phyloP scores from a whole-genome alignment of 2,329 filamentous ascomycete genomes.

The Mycosphaerella sp. region DNA sequence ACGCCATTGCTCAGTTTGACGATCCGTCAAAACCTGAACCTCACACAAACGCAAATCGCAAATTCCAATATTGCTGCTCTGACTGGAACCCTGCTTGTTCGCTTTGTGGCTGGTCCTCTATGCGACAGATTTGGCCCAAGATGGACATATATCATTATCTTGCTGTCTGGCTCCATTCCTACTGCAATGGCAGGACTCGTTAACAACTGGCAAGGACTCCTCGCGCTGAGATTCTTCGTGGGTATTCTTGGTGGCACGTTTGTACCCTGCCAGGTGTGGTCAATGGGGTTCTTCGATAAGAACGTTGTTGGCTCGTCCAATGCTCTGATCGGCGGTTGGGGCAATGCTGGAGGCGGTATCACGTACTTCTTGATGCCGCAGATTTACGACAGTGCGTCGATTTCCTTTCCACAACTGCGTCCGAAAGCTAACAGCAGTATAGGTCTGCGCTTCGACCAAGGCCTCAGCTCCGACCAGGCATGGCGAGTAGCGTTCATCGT shows the following conservation, averaged over 20 bases:
- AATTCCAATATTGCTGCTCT: conserved; percentile 89
- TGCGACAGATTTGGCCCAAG: conserved; percentile 80
- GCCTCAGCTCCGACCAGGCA: conserved; percentile 59
- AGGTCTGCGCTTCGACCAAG: conserved; percentile 53
- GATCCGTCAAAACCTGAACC: conserved; percentile 69
- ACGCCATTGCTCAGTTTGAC: conserved; percentile 72
- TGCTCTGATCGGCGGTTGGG: conserved; percentile 73
- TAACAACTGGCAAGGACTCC: conserved; percentile 58
- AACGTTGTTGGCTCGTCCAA: conserved; percentile 86
- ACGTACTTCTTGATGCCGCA: conserved; percentile 93
- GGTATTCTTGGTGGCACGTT: conserved; percentile 72
- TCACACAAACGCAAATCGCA: conserved; percentile 64
- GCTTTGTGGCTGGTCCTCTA: conserved; percentile 68
- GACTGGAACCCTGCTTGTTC: conserved; percentile 66
- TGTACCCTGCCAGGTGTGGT: conserved; percentile 86
- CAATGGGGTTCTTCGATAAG: conserved; percentile 86
- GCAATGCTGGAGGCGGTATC: conserved; percentile 80
- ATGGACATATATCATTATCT: conserved; percentile 64
- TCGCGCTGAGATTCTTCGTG: conserved; percentile 69
- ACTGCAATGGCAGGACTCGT: conserved; percentile 77
- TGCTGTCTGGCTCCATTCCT: conserved; percentile 70
- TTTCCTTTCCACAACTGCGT: not conserved
- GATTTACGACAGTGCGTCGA: conserved; percentile 59
- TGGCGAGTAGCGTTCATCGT: conserved; percentile 83
- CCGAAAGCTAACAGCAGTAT: not conserved